A percentile compares a stretch with the other conserved stretches of the same genome.
phyloP scores from a whole-genome alignment of 345 rosid genomes.

The Corchorus olitorius region DNA sequence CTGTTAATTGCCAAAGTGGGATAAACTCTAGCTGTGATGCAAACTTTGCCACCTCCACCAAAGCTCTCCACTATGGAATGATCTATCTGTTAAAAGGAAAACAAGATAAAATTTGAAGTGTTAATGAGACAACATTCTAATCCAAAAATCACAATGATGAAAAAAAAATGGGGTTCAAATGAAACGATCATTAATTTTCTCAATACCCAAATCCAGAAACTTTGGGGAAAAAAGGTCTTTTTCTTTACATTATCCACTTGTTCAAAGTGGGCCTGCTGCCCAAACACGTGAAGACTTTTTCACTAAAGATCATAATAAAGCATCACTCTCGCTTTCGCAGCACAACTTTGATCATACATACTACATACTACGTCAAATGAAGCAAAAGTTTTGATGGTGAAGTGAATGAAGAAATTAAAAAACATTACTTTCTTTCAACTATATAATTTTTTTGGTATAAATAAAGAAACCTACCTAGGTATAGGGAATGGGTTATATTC shows the following conservation, averaged over 20 bases:
- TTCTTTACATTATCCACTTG: not conserved
- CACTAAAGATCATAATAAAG: not conserved
- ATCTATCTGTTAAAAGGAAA: conserved; percentile 51
- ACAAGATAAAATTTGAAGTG: not conserved
- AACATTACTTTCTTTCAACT: too few species aligned
- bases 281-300: not conserved
- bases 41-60: conserved; percentile 62
- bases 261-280: not conserved
- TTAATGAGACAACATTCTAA: not conserved
- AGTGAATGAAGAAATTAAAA: too few species aligned
- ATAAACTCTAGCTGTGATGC: conserved; percentile 76
- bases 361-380: not conserved
- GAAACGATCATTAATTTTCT: not conserved
- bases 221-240: not conserved
- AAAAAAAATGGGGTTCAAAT: not conserved
- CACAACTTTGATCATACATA: not conserved
- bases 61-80: conserved; percentile 82
- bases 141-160: not conserved
- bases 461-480: too few species aligned
- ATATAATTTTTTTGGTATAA: too few species aligned
- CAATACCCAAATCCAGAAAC: not conserved
- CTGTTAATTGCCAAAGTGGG: conserved; percentile 48
- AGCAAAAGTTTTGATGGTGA: not conserved
- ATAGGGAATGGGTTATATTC: too few species aligned
- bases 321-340: too few species aligned